These are phyloP conservation scores for Rhynchospora pubera DNA, from an alignment of 176 grass and related monocot species.

Conservation along the genomic window DNA sequence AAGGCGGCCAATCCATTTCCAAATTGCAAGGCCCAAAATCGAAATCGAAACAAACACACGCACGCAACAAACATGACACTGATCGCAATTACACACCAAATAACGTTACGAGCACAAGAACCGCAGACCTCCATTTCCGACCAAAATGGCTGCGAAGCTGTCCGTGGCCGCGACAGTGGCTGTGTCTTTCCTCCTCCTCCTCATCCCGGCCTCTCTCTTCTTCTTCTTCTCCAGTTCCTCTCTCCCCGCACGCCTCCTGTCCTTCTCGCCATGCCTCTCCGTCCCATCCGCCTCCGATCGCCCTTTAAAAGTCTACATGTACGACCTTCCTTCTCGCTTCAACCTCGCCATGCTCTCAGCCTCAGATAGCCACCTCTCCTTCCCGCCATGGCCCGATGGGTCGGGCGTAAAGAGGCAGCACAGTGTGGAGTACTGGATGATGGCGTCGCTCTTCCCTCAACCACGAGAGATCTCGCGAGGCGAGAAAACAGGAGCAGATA, in stretches of 20 bases:
- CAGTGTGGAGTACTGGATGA: constrained; percentile 98
- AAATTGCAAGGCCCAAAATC: too few relatives aligned
- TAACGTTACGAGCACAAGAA: neutral
- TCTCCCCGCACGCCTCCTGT: constrained; percentile 9
- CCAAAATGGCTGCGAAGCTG: constrained; percentile 28
- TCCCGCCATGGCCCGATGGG: constrained; percentile 60
- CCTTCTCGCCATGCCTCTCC: constrained; percentile 25
- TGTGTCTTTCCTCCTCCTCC: constrained; percentile 43
- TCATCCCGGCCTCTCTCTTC: constrained; percentile 49
- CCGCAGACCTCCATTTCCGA: constrained; percentile 1
- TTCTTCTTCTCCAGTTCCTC: constrained; percentile 30
- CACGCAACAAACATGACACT: neutral
- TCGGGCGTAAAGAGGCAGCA: constrained; percentile 77
- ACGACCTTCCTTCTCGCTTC: constrained; percentile 73
- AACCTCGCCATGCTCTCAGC: constrained; percentile 73
- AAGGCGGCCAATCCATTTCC: too few relatives aligned
- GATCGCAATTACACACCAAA: neutral
- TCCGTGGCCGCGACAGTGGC: constrained; percentile 32
- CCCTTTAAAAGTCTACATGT: constrained; percentile 66
- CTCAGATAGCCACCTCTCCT: neutral
- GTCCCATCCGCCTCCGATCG: neutral
- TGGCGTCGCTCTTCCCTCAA: constrained; percentile 59
- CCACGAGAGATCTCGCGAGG: neutral
- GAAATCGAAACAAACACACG: neutral
- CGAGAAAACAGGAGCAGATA: neutral